Base-by-base conservation (phyloP, 129 eudicot genomes). In the Centrapalus pauciflorus region DNA sequence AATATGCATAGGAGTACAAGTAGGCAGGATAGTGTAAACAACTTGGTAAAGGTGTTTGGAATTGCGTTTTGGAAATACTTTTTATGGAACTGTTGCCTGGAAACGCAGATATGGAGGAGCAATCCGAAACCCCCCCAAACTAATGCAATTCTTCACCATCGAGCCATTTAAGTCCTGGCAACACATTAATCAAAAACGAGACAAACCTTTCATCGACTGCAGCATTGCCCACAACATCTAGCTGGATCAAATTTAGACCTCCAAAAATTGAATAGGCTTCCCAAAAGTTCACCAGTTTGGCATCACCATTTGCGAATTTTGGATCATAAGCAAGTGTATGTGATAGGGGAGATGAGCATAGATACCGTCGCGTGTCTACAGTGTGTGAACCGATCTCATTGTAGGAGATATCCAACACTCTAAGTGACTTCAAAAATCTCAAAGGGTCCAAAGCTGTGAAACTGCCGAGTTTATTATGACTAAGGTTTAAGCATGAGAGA, bases 341-440 rank as follows among this genome's bases (percentile, higher is more conserved):
- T 19, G 84, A 78, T 49, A 91, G 38, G 19, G 97, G 97, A 65
- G 97, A 91, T 26, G 94, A 57, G 62, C 94, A 87, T 62, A 87
- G 43, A 64, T 87, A 83, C 69, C 97, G 76, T 64, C 88, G 85
- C 1, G 88, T 87, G 86, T 91, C 94, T 27, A 87, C 74, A 1
- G 81, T 57, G 75, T 91, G 97, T 30, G 80, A 77, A 26, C 97
- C 97, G 54, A 91, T 87, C 75, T 91, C 90, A 67, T 91, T 87
- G 73, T 79, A 60, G 10, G 97, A 87, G 40, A 91, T 61, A 77
- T 87, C 76, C 34, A 91, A 68, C 33, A 79, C 87, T 83, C 79
- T 61, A 3, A 91, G 55, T 13, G 85, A 76, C 73, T 85, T 85
- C 56, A 91, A 55, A 68, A 74, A 76, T 80, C 76, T 81, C 33